phyloP scores from a whole-genome alignment of 768 basidiomycete species.

The Tremella yokohamensis region DNA sequence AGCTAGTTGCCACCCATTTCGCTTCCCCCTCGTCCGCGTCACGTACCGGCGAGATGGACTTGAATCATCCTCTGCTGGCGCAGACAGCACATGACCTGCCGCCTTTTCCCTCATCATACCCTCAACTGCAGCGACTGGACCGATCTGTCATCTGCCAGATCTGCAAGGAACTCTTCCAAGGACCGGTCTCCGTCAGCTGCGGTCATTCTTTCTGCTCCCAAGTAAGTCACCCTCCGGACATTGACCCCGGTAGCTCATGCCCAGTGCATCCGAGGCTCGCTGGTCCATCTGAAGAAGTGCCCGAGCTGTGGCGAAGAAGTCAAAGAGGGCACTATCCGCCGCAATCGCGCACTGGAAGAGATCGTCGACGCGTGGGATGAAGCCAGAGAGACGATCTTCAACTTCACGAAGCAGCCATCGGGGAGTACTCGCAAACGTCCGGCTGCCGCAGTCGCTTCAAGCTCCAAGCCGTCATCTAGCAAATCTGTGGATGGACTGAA shows the following conservation, averaged over 20 bases:
- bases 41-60: constrained; percentile 15
- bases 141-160: constrained; percentile 68
- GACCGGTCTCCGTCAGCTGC: constrained; percentile 68
- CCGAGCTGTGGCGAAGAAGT: constrained; percentile 64
- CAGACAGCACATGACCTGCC: constrained; percentile 58
- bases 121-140: constrained; percentile 65
- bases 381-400: constrained; percentile 58
- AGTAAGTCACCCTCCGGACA: constrained; percentile 18
- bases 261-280: constrained; percentile 67
- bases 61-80: constrained; percentile 36
- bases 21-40: too few species aligned
- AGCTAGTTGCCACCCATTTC: too few species aligned
- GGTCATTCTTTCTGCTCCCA: constrained; percentile 72
- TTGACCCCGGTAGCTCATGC: not conserved
- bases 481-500: not conserved
- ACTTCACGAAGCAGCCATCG: not conserved
- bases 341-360: constrained; percentile 69
- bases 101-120: constrained; percentile 61
- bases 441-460: not conserved
- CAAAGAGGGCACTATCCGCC: constrained; percentile 63
- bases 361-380: constrained; percentile 67
- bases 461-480: not conserved
- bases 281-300: constrained; percentile 64
- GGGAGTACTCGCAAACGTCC: constrained; percentile 14
- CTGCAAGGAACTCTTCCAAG: constrained; percentile 69